phyloP scores from a whole-genome alignment of 495 filamentous ascomycete species.

The Platismatia glauca region DNA sequence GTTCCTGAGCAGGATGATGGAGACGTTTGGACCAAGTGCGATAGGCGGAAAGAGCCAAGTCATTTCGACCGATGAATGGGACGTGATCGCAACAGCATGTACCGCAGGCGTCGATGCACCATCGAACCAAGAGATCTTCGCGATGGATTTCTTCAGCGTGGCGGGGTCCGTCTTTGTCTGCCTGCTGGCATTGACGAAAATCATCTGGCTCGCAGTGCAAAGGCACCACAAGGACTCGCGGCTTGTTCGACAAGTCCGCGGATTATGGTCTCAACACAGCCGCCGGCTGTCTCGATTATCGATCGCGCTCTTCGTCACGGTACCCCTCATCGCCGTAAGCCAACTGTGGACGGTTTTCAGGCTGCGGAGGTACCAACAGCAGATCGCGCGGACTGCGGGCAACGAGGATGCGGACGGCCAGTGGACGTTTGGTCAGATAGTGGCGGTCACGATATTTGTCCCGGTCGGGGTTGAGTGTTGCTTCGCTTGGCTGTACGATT shows the following conservation, averaged over 20 bases:
- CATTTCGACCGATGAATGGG: constrained; percentile 11
- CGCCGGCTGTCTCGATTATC: background rate
- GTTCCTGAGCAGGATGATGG: constrained; percentile 24
- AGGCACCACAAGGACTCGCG: constrained; percentile 12
- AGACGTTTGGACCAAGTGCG: constrained; percentile 18
- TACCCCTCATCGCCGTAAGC: constrained; percentile 22
- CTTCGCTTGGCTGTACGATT: constrained; percentile 11
- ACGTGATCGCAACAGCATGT: constrained; percentile 5
- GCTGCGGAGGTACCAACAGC: constrained; percentile 24
- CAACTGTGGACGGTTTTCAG: constrained; percentile 29
- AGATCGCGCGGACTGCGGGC: constrained; percentile 20
- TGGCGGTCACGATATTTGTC: constrained; percentile 28
- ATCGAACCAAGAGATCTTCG: background rate
- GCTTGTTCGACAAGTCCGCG: constrained; percentile 1
- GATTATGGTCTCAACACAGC: background rate
- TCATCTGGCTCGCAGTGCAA: constrained; percentile 14
- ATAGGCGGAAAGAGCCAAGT: constrained; percentile 5
- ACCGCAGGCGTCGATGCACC: constrained; percentile 4
- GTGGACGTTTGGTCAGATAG: constrained; percentile 34
- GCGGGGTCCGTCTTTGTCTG: constrained; percentile 17
- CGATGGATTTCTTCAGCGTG: constrained; percentile 20
- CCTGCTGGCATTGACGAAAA: constrained; percentile 3
- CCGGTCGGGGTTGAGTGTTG: constrained; percentile 28
- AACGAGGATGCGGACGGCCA: constrained; percentile 24
- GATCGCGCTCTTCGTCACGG: constrained; percentile 12